Percentiles rank a stretch among this genome's conserved stretches.
phyloP scores from a whole-genome alignment of 768 basidiomycete species.

The Tricholoma sp. region DNA sequence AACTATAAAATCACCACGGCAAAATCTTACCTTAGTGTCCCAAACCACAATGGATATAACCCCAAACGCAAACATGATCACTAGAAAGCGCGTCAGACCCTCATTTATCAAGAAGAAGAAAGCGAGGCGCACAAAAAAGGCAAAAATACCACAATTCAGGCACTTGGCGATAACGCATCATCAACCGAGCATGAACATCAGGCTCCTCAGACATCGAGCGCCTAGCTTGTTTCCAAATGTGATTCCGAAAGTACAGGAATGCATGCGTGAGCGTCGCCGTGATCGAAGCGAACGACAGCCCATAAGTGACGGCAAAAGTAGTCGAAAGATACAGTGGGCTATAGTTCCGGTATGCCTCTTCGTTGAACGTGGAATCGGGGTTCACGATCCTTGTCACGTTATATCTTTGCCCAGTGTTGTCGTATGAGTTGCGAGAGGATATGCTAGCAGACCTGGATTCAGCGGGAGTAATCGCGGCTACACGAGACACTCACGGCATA shows the following conservation, averaged over 20 bases:
- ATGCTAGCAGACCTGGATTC: constrained; percentile 30
- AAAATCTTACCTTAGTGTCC: constrained; percentile 20
- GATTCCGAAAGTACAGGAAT: constrained; percentile 69
- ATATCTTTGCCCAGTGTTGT: constrained; percentile 55
- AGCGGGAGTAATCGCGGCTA: background rate
- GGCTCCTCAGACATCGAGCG: constrained; percentile 74
- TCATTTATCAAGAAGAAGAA: too few relatives aligned
- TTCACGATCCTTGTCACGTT: constrained; percentile 56
- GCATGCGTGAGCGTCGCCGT: constrained; percentile 65
- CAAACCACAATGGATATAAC: constrained; percentile 66
- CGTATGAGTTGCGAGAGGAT: constrained; percentile 59
- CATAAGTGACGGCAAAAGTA: constrained; percentile 37
- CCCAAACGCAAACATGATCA: constrained; percentile 64
- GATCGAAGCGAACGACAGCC: too few relatives aligned
- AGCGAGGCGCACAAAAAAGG: constrained; percentile 38
- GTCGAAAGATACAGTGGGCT: constrained; percentile 64
- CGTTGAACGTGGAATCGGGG: constrained; percentile 48
- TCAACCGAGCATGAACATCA: constrained; percentile 80
- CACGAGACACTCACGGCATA: constrained; percentile 40
- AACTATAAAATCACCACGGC: background rate
- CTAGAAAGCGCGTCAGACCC: constrained; percentile 4
- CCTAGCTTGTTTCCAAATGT: constrained; percentile 68
- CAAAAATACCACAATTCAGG: constrained; percentile 83
- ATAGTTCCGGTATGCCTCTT: constrained; percentile 22
- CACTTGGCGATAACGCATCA: constrained; percentile 69